phyloP scores from a whole-genome alignment of 768 basidiomycete genomes.

The Clitopilus hobsonii region DNA sequence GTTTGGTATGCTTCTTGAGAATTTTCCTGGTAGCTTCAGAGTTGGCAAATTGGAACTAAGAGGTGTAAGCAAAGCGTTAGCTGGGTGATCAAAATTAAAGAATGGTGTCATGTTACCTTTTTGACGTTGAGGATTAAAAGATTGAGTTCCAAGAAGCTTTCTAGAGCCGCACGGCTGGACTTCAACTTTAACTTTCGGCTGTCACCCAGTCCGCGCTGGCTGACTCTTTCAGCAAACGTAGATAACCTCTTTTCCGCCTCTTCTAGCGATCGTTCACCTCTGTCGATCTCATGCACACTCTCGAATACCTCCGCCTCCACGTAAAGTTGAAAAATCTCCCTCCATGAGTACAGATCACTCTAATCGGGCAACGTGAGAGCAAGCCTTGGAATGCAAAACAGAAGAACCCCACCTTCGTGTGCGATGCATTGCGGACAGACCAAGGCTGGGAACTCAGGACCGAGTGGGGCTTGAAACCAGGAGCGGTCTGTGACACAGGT shows the following conservation, averaged over 20 bases:
- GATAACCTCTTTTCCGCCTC: conserved; percentile 66
- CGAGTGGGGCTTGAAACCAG: conserved; percentile 42
- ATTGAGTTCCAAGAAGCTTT: conserved; percentile 74
- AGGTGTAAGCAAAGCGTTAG: background rate
- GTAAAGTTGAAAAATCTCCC: conserved; percentile 86
- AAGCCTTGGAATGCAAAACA: conserved; percentile 9
- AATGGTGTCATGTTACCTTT: conserved; percentile 53
- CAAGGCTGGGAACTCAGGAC: conserved; percentile 31
- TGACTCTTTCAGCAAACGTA: conserved; percentile 57
- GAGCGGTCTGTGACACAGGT: conserved; percentile 35
- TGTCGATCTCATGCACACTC: conserved; percentile 51
- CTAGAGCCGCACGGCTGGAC: conserved; percentile 55
- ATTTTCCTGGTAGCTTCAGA: conserved; percentile 90
- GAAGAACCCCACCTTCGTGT: conserved; percentile 19
- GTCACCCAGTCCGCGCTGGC: conserved; percentile 50
- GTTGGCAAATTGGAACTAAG: conserved; percentile 77
- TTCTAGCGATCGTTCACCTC: conserved; percentile 66
- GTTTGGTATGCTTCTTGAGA: conserved; percentile 90
- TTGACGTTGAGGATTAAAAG: conserved; percentile 75
- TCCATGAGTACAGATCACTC: conserved; percentile 82
- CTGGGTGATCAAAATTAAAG: background rate
- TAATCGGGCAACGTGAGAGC: conserved; percentile 10
- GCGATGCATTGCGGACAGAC: conserved; percentile 13
- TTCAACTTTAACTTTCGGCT: conserved; percentile 49
- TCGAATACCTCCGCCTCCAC: conserved; percentile 86